A percentile compares a stretch with the other conserved stretches of the same genome.
These are phyloP conservation scores for Asterella californica DNA, from an alignment of 225 moss, liverwort and hornwort species.

Conservation along the genomic window DNA sequence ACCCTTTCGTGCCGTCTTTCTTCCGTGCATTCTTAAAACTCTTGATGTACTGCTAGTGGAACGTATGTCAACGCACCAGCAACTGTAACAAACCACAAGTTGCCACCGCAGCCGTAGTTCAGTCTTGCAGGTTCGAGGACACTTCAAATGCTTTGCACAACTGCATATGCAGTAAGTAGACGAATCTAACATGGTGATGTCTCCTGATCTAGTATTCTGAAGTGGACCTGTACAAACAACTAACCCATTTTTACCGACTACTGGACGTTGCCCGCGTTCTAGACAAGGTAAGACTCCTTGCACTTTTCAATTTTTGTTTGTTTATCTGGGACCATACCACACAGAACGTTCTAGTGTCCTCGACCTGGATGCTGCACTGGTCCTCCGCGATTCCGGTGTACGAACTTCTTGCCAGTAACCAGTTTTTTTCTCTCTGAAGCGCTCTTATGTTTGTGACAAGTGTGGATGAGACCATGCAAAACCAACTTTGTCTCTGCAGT, in stretches of 20 bases:
- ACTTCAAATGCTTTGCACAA: background rate
- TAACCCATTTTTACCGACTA: constrained; percentile 85
- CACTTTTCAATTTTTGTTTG: too few relatives aligned
- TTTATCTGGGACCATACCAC: too few relatives aligned
- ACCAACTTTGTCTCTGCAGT: background rate
- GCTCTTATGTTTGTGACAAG: background rate
- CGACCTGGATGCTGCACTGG: too few relatives aligned
- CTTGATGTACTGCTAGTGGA: background rate
- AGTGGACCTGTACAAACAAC: constrained; percentile 84
- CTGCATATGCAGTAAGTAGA: background rate
- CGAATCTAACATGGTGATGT: background rate
- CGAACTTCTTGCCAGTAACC: too few relatives aligned
- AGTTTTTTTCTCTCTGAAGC: background rate
- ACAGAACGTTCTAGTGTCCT: too few relatives aligned
- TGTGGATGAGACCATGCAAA: background rate
- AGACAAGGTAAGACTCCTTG: constrained; percentile 48
- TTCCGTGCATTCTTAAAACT: background rate
- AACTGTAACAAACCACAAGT: background rate
- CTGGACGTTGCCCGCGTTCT: constrained; percentile 68
- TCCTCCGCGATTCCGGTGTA: too few relatives aligned
- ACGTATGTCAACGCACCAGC: background rate
- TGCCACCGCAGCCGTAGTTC: background rate
- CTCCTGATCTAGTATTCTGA: constrained; percentile 57
- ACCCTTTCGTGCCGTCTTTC: background rate
- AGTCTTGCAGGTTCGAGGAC: background rate